phyloP scores from a whole-genome alignment of 495 filamentous ascomycete genomes.

The Hypoxylon perforatum region DNA sequence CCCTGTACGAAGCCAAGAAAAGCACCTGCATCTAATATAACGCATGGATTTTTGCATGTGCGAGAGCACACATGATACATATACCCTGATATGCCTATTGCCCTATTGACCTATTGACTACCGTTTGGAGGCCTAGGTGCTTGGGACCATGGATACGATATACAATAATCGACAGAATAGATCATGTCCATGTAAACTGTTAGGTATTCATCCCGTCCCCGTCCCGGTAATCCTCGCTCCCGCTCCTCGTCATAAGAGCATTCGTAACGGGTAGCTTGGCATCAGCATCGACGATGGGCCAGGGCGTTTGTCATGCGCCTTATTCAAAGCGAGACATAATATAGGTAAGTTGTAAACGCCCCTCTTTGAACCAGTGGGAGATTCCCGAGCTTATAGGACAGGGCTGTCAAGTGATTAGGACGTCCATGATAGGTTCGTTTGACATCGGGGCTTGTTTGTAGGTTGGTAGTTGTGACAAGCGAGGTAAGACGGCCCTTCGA shows the following conservation, averaged over 20 bases:
- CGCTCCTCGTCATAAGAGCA: constrained; percentile 4
- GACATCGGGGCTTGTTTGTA: constrained; percentile 12
- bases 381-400: neutral
- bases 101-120: too few species aligned
- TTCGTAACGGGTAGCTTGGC: neutral
- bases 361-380: constrained; percentile 1
- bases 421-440: constrained; percentile 24
- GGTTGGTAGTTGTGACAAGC: constrained; percentile 23
- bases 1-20: constrained; percentile 36
- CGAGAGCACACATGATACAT: constrained; percentile 11
- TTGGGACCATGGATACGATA: constrained; percentile 1
- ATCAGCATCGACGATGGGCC: constrained; percentile 2
- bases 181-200: constrained; percentile 23
- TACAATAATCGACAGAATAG: constrained; percentile 20
- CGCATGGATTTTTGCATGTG: constrained; percentile 35
- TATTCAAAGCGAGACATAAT: constrained; percentile 21
- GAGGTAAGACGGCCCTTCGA: constrained; percentile 46
- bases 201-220: neutral
- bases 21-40: constrained; percentile 41
- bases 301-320: constrained; percentile 8
- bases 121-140: neutral
- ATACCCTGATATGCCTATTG: constrained; percentile 10
- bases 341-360: neutral
- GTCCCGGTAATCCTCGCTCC: constrained; percentile 4
- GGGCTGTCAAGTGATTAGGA: constrained; percentile 4